Conservation (phyloP, 495 filamentous ascomycete genomes). For the Penicillium manginii region DNA sequence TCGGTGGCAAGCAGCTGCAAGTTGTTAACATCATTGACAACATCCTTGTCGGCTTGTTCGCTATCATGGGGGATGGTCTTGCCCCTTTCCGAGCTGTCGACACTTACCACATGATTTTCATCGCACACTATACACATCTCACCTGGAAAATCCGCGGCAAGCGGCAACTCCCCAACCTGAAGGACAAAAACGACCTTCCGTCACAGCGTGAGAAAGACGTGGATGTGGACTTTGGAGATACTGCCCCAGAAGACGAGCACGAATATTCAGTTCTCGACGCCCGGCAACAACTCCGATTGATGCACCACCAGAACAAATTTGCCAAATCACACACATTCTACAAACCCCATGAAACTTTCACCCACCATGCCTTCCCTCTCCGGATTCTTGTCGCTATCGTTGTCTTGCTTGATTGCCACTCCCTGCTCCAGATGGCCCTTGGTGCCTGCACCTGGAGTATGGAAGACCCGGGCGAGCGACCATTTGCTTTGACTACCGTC, state of each 20-base stretch:
- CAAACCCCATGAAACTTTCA: slow-evolving; percentile 80
- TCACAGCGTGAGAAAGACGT: slow-evolving; percentile 47
- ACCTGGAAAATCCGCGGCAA: slow-evolving; percentile 72
- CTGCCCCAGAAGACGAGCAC: slow-evolving; percentile 39
- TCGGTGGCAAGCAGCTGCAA: slow-evolving; percentile 70
- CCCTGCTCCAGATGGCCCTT: slow-evolving; percentile 72
- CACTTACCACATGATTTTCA: slow-evolving; percentile 80
- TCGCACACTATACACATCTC: slow-evolving; percentile 66
- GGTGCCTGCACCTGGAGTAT: slow-evolving; percentile 77
- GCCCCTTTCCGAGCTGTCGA: slow-evolving; percentile 76
- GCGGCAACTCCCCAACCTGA: slow-evolving; percentile 62
- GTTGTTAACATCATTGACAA: slow-evolving; percentile 77
- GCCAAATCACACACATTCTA: slow-evolving; percentile 81
- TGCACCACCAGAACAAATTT: slow-evolving; percentile 75
- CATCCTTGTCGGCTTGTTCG: slow-evolving; percentile 76
- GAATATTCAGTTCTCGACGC: slow-evolving; percentile 65
- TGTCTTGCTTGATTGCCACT: slow-evolving; percentile 75
- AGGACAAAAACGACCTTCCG: slow-evolving; percentile 74
- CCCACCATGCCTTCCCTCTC: slow-evolving; percentile 77
- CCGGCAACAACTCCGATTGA: slow-evolving; percentile 63
- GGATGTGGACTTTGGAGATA: slow-evolving; percentile 50
- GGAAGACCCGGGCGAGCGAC: slow-evolving; percentile 57
- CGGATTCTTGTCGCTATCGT: slow-evolving; percentile 71
- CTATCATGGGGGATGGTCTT: slow-evolving; percentile 75
- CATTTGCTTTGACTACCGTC: slow-evolving; percentile 72